phyloP scores from a whole-genome alignment of 208 protist genomes.

The Trypanosoma avium region DNA sequence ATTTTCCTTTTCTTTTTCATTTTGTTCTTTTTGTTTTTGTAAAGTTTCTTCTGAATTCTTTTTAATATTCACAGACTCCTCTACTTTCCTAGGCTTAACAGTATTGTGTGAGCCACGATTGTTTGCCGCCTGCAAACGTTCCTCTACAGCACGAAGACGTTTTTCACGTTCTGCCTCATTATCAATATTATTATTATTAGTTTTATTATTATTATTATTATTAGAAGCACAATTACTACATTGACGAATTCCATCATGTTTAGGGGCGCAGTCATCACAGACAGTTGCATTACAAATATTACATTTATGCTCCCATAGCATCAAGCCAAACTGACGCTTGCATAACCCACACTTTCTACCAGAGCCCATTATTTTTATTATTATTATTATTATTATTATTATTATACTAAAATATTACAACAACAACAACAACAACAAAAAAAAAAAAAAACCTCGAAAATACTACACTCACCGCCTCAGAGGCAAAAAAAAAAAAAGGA shows the following conservation, averaged over 20 bases:
- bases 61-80: too few species aligned
- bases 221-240: slow-evolving; percentile 18
- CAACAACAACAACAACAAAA: background rate
- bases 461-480: background rate
- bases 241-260: slow-evolving; percentile 16
- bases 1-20: background rate
- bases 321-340: slow-evolving; percentile 41
- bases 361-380: background rate
- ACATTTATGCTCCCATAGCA: slow-evolving; percentile 57
- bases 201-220: background rate
- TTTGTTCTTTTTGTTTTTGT: background rate
- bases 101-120: slow-evolving; percentile 29
- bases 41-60: too few species aligned
- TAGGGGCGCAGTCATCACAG: slow-evolving; percentile 65
- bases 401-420: background rate
- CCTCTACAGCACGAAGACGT: too few species aligned
- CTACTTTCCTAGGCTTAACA: background rate
- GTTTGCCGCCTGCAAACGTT: slow-evolving; percentile 38
- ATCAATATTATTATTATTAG: background rate
- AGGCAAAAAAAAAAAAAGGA: background rate
- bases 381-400: too few species aligned
- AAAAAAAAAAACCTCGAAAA: background rate
- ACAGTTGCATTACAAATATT: slow-evolving; percentile 43
- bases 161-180: slow-evolving; percentile 36
- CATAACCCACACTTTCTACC: slow-evolving; percentile 60